Evolutionary conservation across 179 eudicot species (phyloP).

Genomic region (Beta corolliflora): DNA sequence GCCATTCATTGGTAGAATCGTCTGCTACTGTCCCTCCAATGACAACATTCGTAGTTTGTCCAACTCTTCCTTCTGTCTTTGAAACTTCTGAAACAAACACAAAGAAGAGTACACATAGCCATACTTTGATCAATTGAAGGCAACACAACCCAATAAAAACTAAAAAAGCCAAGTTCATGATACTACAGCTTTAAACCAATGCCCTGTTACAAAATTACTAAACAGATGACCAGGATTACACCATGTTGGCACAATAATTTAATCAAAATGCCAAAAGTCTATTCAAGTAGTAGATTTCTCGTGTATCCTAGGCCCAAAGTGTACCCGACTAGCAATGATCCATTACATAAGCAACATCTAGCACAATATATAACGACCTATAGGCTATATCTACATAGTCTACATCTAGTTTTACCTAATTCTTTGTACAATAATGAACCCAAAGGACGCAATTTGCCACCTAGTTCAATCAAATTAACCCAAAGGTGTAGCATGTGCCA

Average conservation of each 20-base stretch:
- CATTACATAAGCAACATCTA: background rate
- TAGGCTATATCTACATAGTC: background rate
- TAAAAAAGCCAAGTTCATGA: background rate
- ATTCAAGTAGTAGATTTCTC: background rate
- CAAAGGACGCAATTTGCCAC: too few relatives aligned
- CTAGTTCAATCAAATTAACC: too few relatives aligned
- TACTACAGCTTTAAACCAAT: background rate
- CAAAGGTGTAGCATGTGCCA: too few relatives aligned
- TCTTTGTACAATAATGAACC: too few relatives aligned
- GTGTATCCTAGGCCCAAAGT: too few relatives aligned
- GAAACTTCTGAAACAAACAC: constrained; percentile 71
- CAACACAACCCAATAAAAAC: background rate
- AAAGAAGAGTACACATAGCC: constrained; percentile 11
- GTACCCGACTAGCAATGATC: background rate
- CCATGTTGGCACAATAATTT: background rate
- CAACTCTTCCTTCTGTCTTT: constrained; percentile 90
- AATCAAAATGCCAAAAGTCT: background rate
- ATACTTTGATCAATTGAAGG: background rate
- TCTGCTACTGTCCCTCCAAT: constrained; percentile 94
- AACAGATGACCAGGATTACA: background rate
- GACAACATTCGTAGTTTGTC: constrained; percentile 87
- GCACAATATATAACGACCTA: background rate
- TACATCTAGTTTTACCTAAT: too few relatives aligned
- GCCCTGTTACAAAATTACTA: background rate
- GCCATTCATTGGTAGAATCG: constrained; percentile 90